Conservation (phyloP, 1,139 yeast species). For the Lodderomyces pseudojiufengensis region DNA sequence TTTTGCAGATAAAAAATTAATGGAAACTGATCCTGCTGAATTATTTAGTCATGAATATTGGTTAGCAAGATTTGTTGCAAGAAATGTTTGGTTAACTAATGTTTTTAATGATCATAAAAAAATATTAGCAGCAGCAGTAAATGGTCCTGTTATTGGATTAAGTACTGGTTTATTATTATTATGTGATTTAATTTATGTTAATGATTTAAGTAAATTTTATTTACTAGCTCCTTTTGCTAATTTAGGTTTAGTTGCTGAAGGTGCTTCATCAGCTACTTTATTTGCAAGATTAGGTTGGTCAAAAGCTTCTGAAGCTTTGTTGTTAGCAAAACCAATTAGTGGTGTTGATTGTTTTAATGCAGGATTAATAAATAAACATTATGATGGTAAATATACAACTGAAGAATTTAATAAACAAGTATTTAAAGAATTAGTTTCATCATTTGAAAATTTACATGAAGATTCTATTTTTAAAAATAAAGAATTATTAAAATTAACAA, state of each 20-base stretch:
- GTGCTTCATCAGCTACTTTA: constrained; percentile 69
- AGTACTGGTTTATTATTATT: constrained; percentile 70
- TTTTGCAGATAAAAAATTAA: constrained; percentile 35
- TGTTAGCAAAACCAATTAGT: constrained; percentile 62
- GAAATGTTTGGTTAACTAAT: constrained; percentile 68
- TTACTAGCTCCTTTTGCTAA: constrained; percentile 76
- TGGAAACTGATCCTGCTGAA: constrained; percentile 21
- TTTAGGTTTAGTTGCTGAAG: constrained; percentile 82
- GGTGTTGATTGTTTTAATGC: constrained; percentile 55
- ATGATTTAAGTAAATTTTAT: constrained; percentile 54
- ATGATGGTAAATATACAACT: constrained; percentile 38
- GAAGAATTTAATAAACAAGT: constrained; percentile 62
- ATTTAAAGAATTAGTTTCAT: constrained; percentile 41
- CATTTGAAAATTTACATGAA: constrained; percentile 50
- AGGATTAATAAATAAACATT: constrained; percentile 61
- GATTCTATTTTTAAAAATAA: constrained; percentile 64
- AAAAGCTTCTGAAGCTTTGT: constrained; percentile 67
- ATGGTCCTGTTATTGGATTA: constrained; percentile 87
- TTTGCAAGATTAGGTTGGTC: constrained; percentile 72
- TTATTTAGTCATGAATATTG: constrained; percentile 49
- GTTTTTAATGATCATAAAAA: constrained; percentile 70
- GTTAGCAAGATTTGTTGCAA: constrained; percentile 59
- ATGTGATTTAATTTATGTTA: constrained; percentile 74
- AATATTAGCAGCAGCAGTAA: constrained; percentile 69
- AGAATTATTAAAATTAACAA: constrained; percentile 48